Evolutionary conservation across 2,329 filamentous ascomycete species (phyloP).

Genomic region (Aspergillus sojae): DNA sequence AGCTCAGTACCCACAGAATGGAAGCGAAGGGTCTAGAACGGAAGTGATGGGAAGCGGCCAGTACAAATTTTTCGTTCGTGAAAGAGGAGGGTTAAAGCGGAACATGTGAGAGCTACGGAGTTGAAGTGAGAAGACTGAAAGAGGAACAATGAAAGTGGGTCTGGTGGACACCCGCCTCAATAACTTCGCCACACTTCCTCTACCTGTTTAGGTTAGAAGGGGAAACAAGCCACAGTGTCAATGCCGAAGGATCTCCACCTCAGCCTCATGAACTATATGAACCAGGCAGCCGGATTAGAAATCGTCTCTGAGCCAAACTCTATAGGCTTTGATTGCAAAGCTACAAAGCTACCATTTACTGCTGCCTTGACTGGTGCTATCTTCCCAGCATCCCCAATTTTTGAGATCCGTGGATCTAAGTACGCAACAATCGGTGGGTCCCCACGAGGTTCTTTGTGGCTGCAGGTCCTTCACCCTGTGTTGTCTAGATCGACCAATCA

Average conservation of each 20-base stretch:
- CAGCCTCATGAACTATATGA: background rate
- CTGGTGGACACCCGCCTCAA: background rate
- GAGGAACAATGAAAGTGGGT: conserved; percentile 2
- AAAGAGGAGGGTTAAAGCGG: background rate
- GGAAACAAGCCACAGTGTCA: background rate
- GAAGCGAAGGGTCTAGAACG: background rate
- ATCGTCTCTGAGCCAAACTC: background rate
- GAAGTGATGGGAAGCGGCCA: background rate
- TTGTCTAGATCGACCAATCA: background rate
- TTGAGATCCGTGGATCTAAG: background rate
- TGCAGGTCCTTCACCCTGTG: background rate
- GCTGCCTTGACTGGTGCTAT: background rate
- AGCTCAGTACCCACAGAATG: background rate
- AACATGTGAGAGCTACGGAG: background rate
- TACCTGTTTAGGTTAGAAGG: background rate
- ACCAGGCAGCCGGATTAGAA: background rate
- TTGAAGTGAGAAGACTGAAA: background rate
- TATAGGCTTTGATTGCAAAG: background rate
- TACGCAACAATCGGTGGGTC: background rate
- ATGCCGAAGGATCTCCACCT: background rate
- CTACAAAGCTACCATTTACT: background rate
- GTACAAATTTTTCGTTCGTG: background rate
- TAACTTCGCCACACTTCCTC: conserved; percentile 5
- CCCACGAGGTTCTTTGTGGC: conserved; percentile 1
- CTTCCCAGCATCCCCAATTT: background rate